Evolutionary conservation across 1,139 yeast species (phyloP), one percentile per base, ranked within the genome.

Genomic region (Wickerhamomyces sp.): DNA sequence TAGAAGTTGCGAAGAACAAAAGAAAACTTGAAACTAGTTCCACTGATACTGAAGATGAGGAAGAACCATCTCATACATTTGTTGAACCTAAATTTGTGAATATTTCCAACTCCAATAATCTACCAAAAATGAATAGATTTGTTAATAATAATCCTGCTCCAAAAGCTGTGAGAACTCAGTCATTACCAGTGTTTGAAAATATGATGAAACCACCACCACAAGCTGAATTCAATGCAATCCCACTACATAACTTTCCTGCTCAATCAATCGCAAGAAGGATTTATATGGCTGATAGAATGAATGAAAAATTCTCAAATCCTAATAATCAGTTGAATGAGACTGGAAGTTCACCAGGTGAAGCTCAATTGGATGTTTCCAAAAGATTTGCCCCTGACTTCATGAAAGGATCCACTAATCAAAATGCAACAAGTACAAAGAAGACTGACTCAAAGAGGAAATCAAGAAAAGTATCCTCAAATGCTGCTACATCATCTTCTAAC

Each of bases 111-210:
- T 50, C 33, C 45, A 43, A 33, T 37, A 39, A 39, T 14, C n/a
- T 48, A 6, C 51, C 49, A 15, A 52, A 51, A 41, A 51, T 46
- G 49, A 45, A 49, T n/a, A 47, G 58, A 35, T 43, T 47, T 27
- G 54, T 53, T 10, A 55, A 56, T 35, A 47, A 49, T 34, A 64
- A 58, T 43, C 71, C 72, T 6, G 71, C 73, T 13, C 73, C 73
- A 39, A 79, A 78, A 61, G 87, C 87, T 9, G 73, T 77, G n/a
- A 69, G 87, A 58, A 81, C 87, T 1, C 80, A 78, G 53, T 81
- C 86, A 0, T 64, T 81, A 42, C 86, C 86, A 5, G 72, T 74
- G 2, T 79, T 78, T 66, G 73, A 78, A 6, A 47, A 46, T 9
- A 66, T 75, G 41, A 38, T 47, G 15, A 65, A 65, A 43, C 41